Evolutionary conservation across 345 rosid genomes (phyloP), one percentile per base, ranked within the genome.

Genomic region (Arabidopsis suecica): DNA sequence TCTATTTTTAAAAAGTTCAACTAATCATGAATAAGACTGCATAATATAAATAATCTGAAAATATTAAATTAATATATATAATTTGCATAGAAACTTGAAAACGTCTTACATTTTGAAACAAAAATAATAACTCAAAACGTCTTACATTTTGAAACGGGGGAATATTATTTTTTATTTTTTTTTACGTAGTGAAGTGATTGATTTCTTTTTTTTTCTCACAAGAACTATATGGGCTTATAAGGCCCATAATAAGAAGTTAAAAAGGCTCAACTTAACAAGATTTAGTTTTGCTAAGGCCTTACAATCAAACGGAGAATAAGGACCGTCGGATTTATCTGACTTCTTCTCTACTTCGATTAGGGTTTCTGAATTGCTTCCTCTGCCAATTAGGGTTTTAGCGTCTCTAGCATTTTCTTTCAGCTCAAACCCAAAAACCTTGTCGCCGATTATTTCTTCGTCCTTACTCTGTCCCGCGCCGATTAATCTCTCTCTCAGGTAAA

Each of bases 281-380:
- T 69, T 33, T 22, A 10, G 5, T 4, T 44, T 2, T 36, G 30
- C 28, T 10, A 2, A 34, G 66, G 65, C 54, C 78, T 65, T 8
- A 44, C 13, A 56, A 8, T 36, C 23, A 16, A 13, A 30, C 44
- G 13, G 45, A 20, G 32, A 5, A 11, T 30, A 5, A 12, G 37
- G 48, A 63, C 71, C 62, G 62, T 63, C 22, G 55, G 64, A 53
- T 45, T 25, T 12, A 55, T 34, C 4, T 7, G 0, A 25, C 44
- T 49, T 66, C 61, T 12, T 65, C 72, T 44, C 72, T 44, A 22
- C 25, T 28, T 56, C 49, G 34, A 65, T 45, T 55, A 65, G 77
- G 77, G 77, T 55, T 65, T 34, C 40, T 58, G 44, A 9, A 6
- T 37, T 23, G 10, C 2, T 65, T 2, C 59, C 59, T 36, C 78